Evolutionary conservation across 768 basidiomycete genomes (phyloP), one percentile per base, ranked within the genome.

Genomic region (Filobasidium floriforme): DNA sequence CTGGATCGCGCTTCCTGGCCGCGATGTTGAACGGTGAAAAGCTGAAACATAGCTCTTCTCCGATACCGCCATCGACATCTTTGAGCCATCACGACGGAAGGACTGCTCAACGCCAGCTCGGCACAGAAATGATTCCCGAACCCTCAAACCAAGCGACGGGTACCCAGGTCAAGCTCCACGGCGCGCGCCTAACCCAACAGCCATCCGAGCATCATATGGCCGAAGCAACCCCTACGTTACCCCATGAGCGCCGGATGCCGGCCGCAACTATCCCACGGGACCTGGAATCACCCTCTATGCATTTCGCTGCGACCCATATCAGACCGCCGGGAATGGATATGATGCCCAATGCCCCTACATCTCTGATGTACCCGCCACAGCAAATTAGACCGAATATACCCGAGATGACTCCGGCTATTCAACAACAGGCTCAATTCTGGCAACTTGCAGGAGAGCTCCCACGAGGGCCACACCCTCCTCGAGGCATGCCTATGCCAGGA

Each of bases 1-100:
- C 7, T 15, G 54, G 54, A 14, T 57, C 54, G 29, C 54, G 54
- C 12, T 57, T 57, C 26, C 26, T 57, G 22, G 54, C 54, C 14
- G 54, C 26, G 7, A 57, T 57, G 54, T 15, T 57, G 54, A 57
- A 57, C 54, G 26, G 24, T 28, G 54, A 57, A 57, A 57, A 57
- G 26, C 18, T 26, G 22, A 32, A 57, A 26, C 54, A 22, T 26
- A n/a, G 22, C 26, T 22, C 54, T 57, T 26, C 24, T 22, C 54
- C 54, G 22, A 5, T 19, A 26, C 19, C 26, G 54, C 54, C 54
- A 15, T 57, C 54, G 24, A 24, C 19, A 15, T n/a, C 29, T 37
- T 37, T 37, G 24, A 32, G 5, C 6, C 22, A 57, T 32, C 19
- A 14, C 24, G 24, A 24, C 7, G n/a, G 7, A 4, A 32, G 6